These are phyloP conservation scores for Zanthoxylum bungeanum DNA, from an alignment of 345 rosid genomes.

Conservation along the genomic window DNA sequence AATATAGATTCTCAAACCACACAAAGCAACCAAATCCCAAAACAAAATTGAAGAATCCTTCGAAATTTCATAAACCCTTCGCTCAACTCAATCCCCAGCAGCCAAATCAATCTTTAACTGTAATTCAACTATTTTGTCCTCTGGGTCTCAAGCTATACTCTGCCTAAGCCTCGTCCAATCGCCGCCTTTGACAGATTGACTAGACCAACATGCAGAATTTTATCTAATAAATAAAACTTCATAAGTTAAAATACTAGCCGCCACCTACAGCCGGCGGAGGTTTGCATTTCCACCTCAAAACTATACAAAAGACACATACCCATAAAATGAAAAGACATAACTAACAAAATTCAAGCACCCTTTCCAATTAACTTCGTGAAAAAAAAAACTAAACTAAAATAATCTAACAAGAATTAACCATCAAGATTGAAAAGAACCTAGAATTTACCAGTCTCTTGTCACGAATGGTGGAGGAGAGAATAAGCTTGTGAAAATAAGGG, in stretches of 20 bases:
- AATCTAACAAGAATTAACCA: constrained; percentile 1
- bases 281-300: no score
- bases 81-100: background rate
- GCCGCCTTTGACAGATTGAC: no score
- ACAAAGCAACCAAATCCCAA: no score
- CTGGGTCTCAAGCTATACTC: background rate
- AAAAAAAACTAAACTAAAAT: no score
- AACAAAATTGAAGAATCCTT: background rate
- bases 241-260: no score
- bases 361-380: background rate
- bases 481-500: constrained; percentile 76
- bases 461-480: constrained; percentile 60
- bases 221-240: no score
- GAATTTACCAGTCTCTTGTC: constrained; percentile 65
- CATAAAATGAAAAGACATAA: constrained; percentile 5
- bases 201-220: no score
- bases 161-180: no score
- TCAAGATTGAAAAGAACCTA: background rate
- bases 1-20: no score
- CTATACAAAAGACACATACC: no score
- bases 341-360: constrained; percentile 1
- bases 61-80: background rate
- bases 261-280: no score
- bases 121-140: background rate
- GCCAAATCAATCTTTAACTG: no score